Conservation (phyloP, 2,329 filamentous ascomycete species). For the Penicillium sp. region DNA sequence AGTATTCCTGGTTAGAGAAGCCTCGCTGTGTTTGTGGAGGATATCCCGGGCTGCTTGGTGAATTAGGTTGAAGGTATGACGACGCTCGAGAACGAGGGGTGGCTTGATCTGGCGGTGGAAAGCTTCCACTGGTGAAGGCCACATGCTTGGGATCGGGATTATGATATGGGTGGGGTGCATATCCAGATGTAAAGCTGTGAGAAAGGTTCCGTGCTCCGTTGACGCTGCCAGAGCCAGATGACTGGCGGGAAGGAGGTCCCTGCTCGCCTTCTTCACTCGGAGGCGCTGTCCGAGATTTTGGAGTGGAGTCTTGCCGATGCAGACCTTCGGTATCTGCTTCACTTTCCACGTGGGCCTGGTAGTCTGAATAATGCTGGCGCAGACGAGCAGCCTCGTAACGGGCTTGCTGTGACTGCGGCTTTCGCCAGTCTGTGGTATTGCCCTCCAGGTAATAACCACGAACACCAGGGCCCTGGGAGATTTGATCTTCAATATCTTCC, state of each 20-base stretch:
- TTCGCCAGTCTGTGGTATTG: conserved; percentile 35
- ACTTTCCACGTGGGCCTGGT: conserved; percentile 39
- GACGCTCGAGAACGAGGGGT: conserved; percentile 8
- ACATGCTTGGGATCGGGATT: conserved; percentile 7
- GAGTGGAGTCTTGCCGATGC: neutral
- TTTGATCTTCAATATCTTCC: conserved; percentile 14
- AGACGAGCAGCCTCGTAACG: conserved; percentile 29
- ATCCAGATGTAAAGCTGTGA: conserved; percentile 14
- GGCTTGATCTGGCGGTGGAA: conserved; percentile 7
- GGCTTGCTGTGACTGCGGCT: conserved; percentile 40
- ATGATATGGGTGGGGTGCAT: conserved; percentile 2
- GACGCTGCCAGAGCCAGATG: conserved; percentile 1
- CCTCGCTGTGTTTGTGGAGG: conserved; percentile 10
- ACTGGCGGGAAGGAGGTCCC: conserved; percentile 3
- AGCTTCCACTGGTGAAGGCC: conserved; percentile 11
- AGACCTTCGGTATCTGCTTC: conserved; percentile 27
- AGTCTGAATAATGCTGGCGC: conserved; percentile 33
- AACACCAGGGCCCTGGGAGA: conserved; percentile 25
- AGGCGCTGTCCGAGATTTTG: conserved; percentile 1
- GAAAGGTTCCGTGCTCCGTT: conserved; percentile 13
- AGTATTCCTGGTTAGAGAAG: conserved; percentile 5
- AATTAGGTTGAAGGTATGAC: neutral
- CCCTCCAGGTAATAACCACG: conserved; percentile 38
- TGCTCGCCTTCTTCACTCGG: conserved; percentile 21
- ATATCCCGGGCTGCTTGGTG: conserved; percentile 3